Conservation (phyloP, 1,284 basidiomycete species). For the Leucocoprinus gongylophorus region DNA sequence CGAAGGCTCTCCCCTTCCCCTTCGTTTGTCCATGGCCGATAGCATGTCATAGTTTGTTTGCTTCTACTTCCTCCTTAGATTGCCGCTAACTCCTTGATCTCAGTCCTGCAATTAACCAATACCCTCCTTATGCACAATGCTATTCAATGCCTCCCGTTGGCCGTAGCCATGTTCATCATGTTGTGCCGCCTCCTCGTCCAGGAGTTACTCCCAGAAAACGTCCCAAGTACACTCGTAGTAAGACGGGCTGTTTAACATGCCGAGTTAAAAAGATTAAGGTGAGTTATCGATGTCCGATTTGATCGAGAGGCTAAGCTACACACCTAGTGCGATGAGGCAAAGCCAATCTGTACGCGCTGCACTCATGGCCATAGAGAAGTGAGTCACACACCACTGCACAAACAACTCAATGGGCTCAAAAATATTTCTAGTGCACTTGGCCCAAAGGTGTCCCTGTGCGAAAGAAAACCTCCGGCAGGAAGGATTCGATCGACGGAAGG, state of each 20-base stretch:
- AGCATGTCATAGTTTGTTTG: slow-evolving; percentile 49
- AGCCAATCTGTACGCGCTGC: slow-evolving; percentile 74
- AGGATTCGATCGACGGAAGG: slow-evolving; percentile 44
- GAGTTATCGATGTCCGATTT: slow-evolving; percentile 17
- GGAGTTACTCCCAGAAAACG: slow-evolving; percentile 62
- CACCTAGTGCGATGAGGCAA: slow-evolving; percentile 71
- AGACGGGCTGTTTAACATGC: slow-evolving; percentile 79
- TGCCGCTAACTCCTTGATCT: slow-evolving; percentile 17
- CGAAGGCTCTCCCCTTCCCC: slow-evolving; percentile 36
- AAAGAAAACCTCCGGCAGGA: slow-evolving; percentile 45
- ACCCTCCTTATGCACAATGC: slow-evolving; percentile 40
- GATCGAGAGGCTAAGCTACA: slow-evolving; percentile 1
- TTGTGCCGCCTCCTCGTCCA: slow-evolving; percentile 39
- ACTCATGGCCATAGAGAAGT: slow-evolving; percentile 74
- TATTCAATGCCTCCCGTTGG: slow-evolving; percentile 36
- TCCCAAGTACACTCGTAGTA: slow-evolving; percentile 81
- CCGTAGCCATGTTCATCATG: slow-evolving; percentile 36
- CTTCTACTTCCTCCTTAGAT: slow-evolving; percentile 15
- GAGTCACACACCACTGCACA: slow-evolving; percentile 19
- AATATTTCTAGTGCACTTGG: slow-evolving; percentile 63
- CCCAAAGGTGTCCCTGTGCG: slow-evolving; percentile 62
- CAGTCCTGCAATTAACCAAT: slow-evolving; percentile 34
- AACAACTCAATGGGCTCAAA: slow-evolving; percentile 7
- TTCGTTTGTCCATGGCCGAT: slow-evolving; percentile 46
- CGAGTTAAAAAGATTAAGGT: slow-evolving; percentile 85